phyloP scores from a whole-genome alignment of 768 basidiomycete species.

The Rhodocollybia butyracea region DNA sequence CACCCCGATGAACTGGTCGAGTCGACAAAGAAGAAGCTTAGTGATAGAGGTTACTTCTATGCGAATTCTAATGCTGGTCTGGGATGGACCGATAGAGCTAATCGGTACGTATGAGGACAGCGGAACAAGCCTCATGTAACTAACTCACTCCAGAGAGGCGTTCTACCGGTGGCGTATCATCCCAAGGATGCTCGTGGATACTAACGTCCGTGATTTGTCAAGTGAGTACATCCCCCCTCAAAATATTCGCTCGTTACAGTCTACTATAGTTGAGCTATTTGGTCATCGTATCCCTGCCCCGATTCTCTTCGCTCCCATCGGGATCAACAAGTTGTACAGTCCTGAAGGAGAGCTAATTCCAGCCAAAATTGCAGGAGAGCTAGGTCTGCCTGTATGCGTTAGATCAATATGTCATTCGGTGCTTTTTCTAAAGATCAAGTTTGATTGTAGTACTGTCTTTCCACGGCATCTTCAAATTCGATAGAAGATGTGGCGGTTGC shows the following conservation, averaged over 20 bases:
- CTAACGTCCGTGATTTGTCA: slow-evolving; percentile 43
- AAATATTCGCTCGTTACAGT: too few relatives aligned
- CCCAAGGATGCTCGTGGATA: slow-evolving; percentile 54
- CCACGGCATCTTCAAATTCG: slow-evolving; percentile 46
- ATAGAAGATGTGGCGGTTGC: slow-evolving; percentile 49
- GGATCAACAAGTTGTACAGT: slow-evolving; percentile 50
- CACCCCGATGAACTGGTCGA: slow-evolving; percentile 34
- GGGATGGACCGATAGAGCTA: slow-evolving; percentile 49
- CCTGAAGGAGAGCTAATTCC: slow-evolving; percentile 43
- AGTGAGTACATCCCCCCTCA: slow-evolving; percentile 21
- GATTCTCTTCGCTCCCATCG: slow-evolving; percentile 53
- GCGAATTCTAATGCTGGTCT: slow-evolving; percentile 52
- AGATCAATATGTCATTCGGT: slow-evolving; percentile 6
- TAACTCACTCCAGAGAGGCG: slow-evolving; percentile 32
- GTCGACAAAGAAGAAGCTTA: slow-evolving; percentile 38
- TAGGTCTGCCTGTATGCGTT: slow-evolving; percentile 34
- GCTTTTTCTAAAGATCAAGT: not conserved
- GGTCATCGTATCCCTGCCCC: slow-evolving; percentile 49
- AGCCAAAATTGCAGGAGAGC: slow-evolving; percentile 44
- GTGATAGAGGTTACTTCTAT: slow-evolving; percentile 46
- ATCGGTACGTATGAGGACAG: slow-evolving; percentile 26
- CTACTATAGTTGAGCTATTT: slow-evolving; percentile 36
- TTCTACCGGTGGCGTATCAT: slow-evolving; percentile 55
- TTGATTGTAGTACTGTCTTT: slow-evolving; percentile 41
- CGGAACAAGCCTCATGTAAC: not conserved